Percentiles rank a stretch among this genome's conserved stretches.
Evolutionary conservation across 345 rosid species (phyloP).

Genomic region (Schrenkiella parvula): DNA sequence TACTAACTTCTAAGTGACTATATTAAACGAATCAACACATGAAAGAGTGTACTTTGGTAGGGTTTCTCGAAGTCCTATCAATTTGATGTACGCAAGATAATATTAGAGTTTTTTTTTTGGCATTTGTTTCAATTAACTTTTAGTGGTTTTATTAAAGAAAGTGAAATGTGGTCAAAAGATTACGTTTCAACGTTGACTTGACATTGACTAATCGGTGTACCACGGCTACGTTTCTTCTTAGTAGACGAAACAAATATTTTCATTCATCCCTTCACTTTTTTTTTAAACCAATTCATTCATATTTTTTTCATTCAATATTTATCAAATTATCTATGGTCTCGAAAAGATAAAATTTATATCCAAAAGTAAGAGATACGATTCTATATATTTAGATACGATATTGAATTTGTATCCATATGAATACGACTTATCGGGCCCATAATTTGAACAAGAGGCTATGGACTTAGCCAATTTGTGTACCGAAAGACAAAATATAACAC

Average conservation of each 20-base stretch:
- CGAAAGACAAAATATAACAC: slow-evolving; percentile 17
- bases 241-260: neutral
- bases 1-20: neutral
- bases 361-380: slow-evolving; percentile 32
- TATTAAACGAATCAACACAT: slow-evolving; percentile 1
- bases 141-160: slow-evolving; percentile 1
- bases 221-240: slow-evolving; percentile 20
- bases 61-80: slow-evolving; percentile 15
- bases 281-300: too few relatives aligned
- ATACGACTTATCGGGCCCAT: slow-evolving; percentile 29
- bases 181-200: slow-evolving; percentile 12
- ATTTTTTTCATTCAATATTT: neutral
- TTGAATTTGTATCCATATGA: slow-evolving; percentile 22
- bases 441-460: slow-evolving; percentile 10
- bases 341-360: slow-evolving; percentile 22
- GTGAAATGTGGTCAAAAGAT: slow-evolving; percentile 17
- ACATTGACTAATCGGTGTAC: slow-evolving; percentile 16
- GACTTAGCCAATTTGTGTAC: slow-evolving; percentile 12
- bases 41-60: slow-evolving; percentile 7
- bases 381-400: slow-evolving; percentile 14
- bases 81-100: slow-evolving; percentile 1
- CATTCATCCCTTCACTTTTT: too few relatives aligned
- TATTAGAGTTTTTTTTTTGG: neutral
- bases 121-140: neutral
- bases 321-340: neutral